Base-by-base conservation (phyloP, 805 yeast genomes). In the Zygosaccharomyces rouxii region DNA sequence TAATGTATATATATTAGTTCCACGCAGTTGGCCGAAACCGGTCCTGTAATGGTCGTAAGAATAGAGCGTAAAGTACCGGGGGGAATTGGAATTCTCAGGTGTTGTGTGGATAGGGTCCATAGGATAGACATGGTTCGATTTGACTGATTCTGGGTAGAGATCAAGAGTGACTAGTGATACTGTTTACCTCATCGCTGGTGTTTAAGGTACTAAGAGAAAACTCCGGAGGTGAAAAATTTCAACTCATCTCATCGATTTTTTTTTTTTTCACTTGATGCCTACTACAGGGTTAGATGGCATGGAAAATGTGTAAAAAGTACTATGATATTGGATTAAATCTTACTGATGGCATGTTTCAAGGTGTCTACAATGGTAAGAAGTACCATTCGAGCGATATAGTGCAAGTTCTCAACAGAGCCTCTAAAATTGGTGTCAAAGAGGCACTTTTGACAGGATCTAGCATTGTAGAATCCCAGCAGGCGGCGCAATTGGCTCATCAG, bases 311-410 rank as follows among this genome's bases (percentile, higher is more conserved):
- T 3, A 29, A 28, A 47, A 52, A 51, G 38, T 68, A 62, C 49
- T 65, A 62, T 52, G 81, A 78, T 55, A 74, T 77, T 47, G 86
- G 78, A 28, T 86, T 89, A 57, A 92, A 92, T 63, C 75, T 92
- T 60, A 84, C 96, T 0, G 99, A 92, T 64, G 73, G 80, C 3
- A 94, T 90, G 94, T 94, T 87, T 64, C 76, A 74, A 42, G 99
- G 99, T 1, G 52, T 66, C 7, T 94, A 94, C 62, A 78, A 88
- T 53, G 89, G 84, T 11, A 78, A 80, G 25, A 75, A 74, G 38
- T 73, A 78, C 47, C 98, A 92, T 61, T 76, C 76, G 1, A 56
- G 76, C 2, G 99, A 94, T 65, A 64, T 87, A 3, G 71, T 70
- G 11, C 70, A 74, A 5, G 86, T 94, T 1, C 67, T 94, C 5